These are phyloP conservation scores for Ascochyta clinopodiicola DNA, from an alignment of 2,329 filamentous ascomycete species.

Conservation along the genomic window DNA sequence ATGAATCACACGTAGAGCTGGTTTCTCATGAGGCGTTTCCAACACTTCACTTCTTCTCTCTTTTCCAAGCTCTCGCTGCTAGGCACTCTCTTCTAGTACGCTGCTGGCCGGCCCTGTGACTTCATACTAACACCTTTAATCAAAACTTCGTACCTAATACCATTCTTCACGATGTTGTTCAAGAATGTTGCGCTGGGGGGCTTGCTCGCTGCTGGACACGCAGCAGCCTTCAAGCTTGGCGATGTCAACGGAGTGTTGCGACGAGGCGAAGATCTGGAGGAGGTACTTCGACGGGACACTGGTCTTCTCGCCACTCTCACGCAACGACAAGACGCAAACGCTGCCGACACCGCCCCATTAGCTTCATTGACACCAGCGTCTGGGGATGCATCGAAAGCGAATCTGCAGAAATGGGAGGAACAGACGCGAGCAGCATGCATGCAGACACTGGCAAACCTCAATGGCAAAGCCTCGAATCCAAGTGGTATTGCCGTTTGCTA, in stretches of 20 bases:
- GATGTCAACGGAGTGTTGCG: conserved; percentile 36
- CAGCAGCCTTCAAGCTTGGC: conserved; percentile 35
- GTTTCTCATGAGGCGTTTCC: conserved; percentile 36
- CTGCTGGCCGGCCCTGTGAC: conserved; percentile 47
- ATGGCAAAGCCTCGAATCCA: conserved; percentile 68
- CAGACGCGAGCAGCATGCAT: conserved; percentile 63
- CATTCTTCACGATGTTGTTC: conserved; percentile 40
- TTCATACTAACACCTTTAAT: conserved; percentile 44
- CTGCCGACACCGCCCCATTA: conserved; percentile 36
- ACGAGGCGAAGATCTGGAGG: conserved; percentile 41
- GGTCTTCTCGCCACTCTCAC: conserved; percentile 45
- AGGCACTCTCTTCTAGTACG: conserved; percentile 37
- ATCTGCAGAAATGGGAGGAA: conserved; percentile 46
- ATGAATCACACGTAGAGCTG: conserved; percentile 39
- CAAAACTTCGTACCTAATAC: conserved; percentile 41
- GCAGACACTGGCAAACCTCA: conserved; percentile 61
- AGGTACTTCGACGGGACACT: conserved; percentile 42
- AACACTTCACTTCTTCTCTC: conserved; percentile 35
- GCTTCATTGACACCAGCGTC: conserved; percentile 42
- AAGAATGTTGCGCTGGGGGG: conserved; percentile 37
- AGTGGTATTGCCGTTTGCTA: conserved; percentile 83
- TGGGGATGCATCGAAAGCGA: conserved; percentile 42
- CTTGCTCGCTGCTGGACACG: conserved; percentile 43
- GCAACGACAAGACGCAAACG: conserved; percentile 44
- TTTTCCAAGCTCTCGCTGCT: conserved; percentile 35